These are phyloP conservation scores for Solanum piurae DNA, from an alignment of 257 asterid species.

Conservation along the genomic window DNA sequence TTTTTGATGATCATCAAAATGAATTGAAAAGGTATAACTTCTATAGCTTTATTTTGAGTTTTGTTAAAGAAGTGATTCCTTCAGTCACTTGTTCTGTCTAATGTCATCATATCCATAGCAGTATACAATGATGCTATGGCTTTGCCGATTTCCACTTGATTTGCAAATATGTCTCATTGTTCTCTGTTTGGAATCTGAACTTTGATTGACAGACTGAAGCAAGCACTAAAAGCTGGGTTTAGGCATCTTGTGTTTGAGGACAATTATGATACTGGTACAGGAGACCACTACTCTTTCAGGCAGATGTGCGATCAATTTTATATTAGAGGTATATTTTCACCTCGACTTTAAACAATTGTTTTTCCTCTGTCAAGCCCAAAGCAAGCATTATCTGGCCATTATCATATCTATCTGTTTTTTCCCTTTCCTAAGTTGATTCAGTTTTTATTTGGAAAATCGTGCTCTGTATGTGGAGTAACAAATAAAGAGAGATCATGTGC, in stretches of 20 bases:
- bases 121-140: background rate
- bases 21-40: slow-evolving; percentile 73
- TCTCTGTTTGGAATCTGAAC: background rate
- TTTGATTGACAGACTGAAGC: slow-evolving; percentile 59
- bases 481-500: background rate
- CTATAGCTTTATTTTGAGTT: background rate
- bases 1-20: slow-evolving; percentile 98
- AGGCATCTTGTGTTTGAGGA: slow-evolving; percentile 94
- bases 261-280: slow-evolving; percentile 97
- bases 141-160: background rate
- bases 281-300: slow-evolving; percentile 95
- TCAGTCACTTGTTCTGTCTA: background rate
- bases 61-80: background rate
- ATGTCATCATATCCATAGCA: background rate
- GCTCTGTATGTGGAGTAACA: background rate
- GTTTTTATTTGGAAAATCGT: background rate
- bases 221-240: slow-evolving; percentile 97
- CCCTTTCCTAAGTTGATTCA: background rate
- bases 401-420: background rate
- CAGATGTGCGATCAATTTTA: slow-evolving; percentile 95
- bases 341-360: background rate
- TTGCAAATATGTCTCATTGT: background rate
- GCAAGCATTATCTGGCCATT: background rate
- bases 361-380: background rate
- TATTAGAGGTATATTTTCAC: slow-evolving; percentile 45